Percentiles rank a stretch among this genome's conserved stretches.
Conservation (phyloP, 192 early-diverging fungal genomes). For the Coemansia sp. region DNA sequence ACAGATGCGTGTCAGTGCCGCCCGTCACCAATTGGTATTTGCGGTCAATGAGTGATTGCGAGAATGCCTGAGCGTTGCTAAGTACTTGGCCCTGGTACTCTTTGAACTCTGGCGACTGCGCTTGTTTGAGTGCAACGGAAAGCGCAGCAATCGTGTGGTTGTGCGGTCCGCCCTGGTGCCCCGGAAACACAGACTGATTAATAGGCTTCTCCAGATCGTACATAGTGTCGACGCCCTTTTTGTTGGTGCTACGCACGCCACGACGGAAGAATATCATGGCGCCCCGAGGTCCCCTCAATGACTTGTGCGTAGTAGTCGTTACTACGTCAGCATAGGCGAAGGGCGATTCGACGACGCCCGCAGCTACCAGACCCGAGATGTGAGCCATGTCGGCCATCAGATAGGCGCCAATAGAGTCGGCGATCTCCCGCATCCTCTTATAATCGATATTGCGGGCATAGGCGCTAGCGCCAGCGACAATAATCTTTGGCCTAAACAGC, state of each 20-base stretch:
- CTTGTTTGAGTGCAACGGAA: constrained; percentile 93
- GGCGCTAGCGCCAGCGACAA: constrained; percentile 93
- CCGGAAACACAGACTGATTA: constrained; percentile 97
- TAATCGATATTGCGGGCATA: constrained; percentile 97
- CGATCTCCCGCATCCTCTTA: constrained; percentile 73
- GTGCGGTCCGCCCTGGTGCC: constrained; percentile 99
- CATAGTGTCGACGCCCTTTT: constrained; percentile 85
- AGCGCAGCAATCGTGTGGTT: constrained; percentile 98
- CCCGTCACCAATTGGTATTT: constrained; percentile 86
- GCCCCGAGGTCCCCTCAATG: constrained; percentile 96
- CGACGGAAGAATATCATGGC: constrained; percentile 99
- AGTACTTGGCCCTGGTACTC: constrained; percentile 92
- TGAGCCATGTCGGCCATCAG: constrained; percentile 99
- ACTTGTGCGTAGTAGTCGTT: constrained; percentile 99
- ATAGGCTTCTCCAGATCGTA: constrained; percentile 96
- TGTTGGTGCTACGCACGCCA: constrained; percentile 82
- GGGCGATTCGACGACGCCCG: constrained; percentile 83
- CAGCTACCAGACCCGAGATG: constrained; percentile 89
- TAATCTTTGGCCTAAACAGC: constrained; percentile 94
- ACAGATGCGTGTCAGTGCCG: constrained; percentile 95
- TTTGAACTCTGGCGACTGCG: constrained; percentile 82
- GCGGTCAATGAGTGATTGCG: constrained; percentile 68
- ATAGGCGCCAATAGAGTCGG: constrained; percentile 81
- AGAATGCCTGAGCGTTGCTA: constrained; percentile 87
- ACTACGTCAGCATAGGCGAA: constrained; percentile 96